These are phyloP conservation scores for Calonectria ilicicola DNA, from an alignment of 2,329 filamentous ascomycete genomes.

Conservation along the genomic window DNA sequence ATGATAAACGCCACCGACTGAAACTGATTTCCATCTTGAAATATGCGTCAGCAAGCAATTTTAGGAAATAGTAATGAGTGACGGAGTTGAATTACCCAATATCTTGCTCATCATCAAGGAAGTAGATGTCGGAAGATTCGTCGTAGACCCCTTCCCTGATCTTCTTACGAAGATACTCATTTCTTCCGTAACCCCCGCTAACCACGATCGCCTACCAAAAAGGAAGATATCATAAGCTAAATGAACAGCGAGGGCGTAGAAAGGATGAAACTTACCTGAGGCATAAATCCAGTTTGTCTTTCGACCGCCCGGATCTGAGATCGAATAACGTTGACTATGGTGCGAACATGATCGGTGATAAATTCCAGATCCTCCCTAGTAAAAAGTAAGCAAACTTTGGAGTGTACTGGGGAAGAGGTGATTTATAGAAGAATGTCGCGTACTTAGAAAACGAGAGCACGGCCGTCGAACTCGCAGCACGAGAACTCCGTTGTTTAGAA, in stretches of 20 bases:
- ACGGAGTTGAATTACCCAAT: not conserved
- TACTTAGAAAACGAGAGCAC: not conserved
- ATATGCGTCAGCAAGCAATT: not conserved
- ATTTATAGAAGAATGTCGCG: not conserved
- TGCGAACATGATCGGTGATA: not conserved
- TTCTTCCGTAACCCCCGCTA: not conserved
- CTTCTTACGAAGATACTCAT: not conserved
- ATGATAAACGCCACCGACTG: not conserved
- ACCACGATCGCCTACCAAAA: not conserved
- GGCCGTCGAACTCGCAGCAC: too few species aligned
- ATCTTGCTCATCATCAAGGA: not conserved
- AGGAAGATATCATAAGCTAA: not conserved
- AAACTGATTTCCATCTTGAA: not conserved
- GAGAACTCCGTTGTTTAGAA: not conserved
- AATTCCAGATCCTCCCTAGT: not conserved
- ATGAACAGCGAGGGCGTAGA: not conserved
- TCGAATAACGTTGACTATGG: not conserved
- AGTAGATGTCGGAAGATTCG: not conserved
- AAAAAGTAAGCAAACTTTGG: not conserved
- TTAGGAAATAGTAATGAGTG: not conserved
- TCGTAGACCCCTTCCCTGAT: not conserved
- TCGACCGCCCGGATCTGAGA: not conserved
- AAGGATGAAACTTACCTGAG: not conserved
- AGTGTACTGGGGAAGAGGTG: too few species aligned
- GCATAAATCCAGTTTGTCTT: not conserved